These are phyloP conservation scores for Stylonectria norvegica DNA, from an alignment of 2,329 filamentous ascomycete species.

Conservation along the genomic window DNA sequence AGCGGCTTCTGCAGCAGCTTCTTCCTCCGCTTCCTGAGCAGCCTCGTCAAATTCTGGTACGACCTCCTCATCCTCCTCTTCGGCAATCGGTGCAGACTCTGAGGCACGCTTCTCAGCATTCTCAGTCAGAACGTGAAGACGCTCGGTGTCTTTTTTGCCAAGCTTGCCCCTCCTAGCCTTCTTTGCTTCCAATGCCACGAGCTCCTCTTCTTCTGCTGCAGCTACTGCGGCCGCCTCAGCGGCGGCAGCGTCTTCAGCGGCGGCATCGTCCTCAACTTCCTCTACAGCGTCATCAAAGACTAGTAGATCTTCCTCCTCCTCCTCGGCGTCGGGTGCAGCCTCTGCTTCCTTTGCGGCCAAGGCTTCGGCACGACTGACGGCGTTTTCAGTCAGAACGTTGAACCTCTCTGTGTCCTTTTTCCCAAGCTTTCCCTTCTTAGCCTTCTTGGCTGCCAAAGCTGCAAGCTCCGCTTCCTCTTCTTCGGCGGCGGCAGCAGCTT, in stretches of 20 bases:
- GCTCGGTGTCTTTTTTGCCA: conserved; percentile 2
- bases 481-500: conserved; percentile 5
- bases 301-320: conserved; percentile 33
- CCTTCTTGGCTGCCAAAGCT: conserved; percentile 38
- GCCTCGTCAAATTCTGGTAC: conserved; percentile 6
- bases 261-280: conserved; percentile 7
- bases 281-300: neutral
- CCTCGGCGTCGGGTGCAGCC: conserved; percentile 12
- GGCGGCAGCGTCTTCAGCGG: conserved; percentile 30
- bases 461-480: conserved; percentile 29
- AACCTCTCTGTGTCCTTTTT: conserved; percentile 2
- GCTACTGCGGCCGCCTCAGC: conserved; percentile 8
- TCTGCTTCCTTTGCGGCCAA: conserved; percentile 23
- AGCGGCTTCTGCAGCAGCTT: conserved; percentile 9
- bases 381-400: conserved; percentile 3
- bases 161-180: conserved; percentile 1
- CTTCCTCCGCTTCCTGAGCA: conserved; percentile 3
- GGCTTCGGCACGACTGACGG: conserved; percentile 16
- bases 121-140: neutral
- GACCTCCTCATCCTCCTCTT: conserved; percentile 1
- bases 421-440: conserved; percentile 1
- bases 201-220: conserved; percentile 1
- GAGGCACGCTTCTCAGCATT: conserved; percentile 4
- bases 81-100: neutral
- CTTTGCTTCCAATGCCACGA: neutral